Evolutionary conservation across 805 yeast genomes (phyloP).

Genomic region (Debaryomyces prosopidis): DNA sequence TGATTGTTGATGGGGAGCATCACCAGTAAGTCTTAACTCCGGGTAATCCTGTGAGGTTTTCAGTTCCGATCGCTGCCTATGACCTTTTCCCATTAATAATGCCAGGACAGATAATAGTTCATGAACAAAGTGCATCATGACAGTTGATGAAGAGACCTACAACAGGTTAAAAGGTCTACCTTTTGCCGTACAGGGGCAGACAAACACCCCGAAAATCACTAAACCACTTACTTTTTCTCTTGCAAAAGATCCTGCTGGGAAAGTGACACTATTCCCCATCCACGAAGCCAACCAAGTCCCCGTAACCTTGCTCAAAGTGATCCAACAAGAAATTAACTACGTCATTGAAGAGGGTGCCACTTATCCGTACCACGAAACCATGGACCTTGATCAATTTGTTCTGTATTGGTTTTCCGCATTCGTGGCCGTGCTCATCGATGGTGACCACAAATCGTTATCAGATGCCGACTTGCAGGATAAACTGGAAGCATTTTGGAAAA

Average conservation of each 20-base stretch:
- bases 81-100: too few species aligned
- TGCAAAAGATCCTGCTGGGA: conserved; percentile 37
- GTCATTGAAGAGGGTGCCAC: conserved; percentile 76
- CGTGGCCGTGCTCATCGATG: conserved; percentile 59
- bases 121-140: conserved; percentile 4
- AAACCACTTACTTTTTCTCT: conserved; percentile 41
- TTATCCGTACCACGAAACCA: conserved; percentile 57
- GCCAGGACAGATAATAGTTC: too few species aligned
- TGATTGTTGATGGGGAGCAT: background rate
- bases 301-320: conserved; percentile 40
- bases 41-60: too few species aligned
- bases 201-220: conserved; percentile 27
- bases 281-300: conserved; percentile 53
- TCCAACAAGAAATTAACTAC: conserved; percentile 56
- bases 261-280: conserved; percentile 64
- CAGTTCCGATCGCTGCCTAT: too few species aligned
- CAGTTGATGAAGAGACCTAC: conserved; percentile 4
- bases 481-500: conserved; percentile 44
- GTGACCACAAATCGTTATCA: conserved; percentile 19
- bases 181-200: conserved; percentile 30
- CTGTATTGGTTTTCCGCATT: conserved; percentile 69
- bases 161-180: conserved; percentile 25
- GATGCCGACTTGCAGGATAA: conserved; percentile 29
- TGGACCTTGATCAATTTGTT: conserved; percentile 50
- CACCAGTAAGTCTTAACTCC: background rate